These are phyloP conservation scores for Saccharomyces pastorianus DNA, from an alignment of 1,139 yeast species.

Conservation along the genomic window DNA sequence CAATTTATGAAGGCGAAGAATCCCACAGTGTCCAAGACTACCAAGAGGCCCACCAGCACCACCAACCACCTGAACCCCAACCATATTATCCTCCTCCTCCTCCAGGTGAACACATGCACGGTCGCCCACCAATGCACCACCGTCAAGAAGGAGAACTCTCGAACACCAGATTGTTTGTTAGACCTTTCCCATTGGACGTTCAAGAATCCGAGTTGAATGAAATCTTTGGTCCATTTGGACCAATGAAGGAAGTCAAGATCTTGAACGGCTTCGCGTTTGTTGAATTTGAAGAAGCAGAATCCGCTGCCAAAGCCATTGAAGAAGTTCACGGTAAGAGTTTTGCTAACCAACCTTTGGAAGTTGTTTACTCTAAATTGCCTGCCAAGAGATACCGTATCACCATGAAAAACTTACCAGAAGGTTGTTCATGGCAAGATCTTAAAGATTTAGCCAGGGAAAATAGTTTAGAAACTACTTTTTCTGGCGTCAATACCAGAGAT, in stretches of 20 bases:
- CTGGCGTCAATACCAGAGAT: conserved; percentile 59
- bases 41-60: conserved; percentile 8
- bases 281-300: conserved; percentile 57
- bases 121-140: conserved; percentile 7
- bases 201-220: conserved; percentile 55
- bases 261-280: conserved; percentile 74
- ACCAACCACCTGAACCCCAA: conserved; percentile 10
- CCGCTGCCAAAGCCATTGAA: conserved; percentile 58
- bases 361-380: conserved; percentile 62
- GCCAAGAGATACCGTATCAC: conserved; percentile 67
- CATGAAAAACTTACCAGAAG: conserved; percentile 61
- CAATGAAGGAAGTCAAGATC: conserved; percentile 57
- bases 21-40: conserved; percentile 4
- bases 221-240: conserved; percentile 57
- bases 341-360: conserved; percentile 57
- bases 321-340: conserved; percentile 49
- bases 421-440: conserved; percentile 78
- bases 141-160: conserved; percentile 36
- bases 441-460: conserved; percentile 73
- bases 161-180: conserved; percentile 43
- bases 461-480: conserved; percentile 58
- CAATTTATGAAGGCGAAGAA: background rate
- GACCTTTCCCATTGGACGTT: conserved; percentile 44
- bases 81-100: conserved; percentile 18
- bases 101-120: conserved; percentile 7